Percentiles rank a stretch among this genome's conserved stretches.
These are phyloP conservation scores for Pythium coloratum DNA, from an alignment of 352 stramenopile species.

Conservation along the genomic window DNA sequence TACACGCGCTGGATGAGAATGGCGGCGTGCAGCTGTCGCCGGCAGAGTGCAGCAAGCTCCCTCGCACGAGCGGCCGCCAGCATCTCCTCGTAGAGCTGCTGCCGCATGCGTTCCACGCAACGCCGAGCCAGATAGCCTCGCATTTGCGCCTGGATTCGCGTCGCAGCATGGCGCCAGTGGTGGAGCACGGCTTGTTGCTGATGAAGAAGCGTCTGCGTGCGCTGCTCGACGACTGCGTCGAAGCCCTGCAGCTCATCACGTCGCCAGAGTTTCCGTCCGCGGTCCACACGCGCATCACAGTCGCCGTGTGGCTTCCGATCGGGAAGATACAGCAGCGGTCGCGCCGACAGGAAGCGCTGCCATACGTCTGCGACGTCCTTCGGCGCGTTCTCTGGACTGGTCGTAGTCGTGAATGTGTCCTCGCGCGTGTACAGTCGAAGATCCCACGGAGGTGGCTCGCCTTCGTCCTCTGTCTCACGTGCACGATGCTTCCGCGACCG, in stretches of 20 bases:
- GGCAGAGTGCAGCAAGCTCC: conserved; percentile 23
- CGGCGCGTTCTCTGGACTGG: conserved; percentile 15
- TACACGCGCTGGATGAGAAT: conserved; percentile 40
- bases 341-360: conserved; percentile 34
- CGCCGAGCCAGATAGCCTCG: conserved; percentile 40
- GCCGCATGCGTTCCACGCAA: conserved; percentile 33
- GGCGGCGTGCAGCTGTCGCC: conserved; percentile 29
- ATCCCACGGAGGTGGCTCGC: conserved; percentile 30
- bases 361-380: conserved; percentile 30
- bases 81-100: conserved; percentile 31
- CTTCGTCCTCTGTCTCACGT: not conserved
- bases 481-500: not conserved
- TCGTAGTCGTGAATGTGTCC: conserved; percentile 29
- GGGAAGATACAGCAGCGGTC: conserved; percentile 51
- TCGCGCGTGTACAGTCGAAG: conserved; percentile 39
- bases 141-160: conserved; percentile 36
- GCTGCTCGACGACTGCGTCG: conserved; percentile 36
- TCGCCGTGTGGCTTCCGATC: conserved; percentile 39
- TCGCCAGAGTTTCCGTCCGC: conserved; percentile 40
- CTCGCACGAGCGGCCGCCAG: conserved; percentile 23
- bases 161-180: conserved; percentile 44
- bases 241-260: conserved; percentile 45
- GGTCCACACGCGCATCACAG: conserved; percentile 36
- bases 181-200: conserved; percentile 38
- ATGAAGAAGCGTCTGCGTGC: conserved; percentile 34